A percentile compares a stretch with the other conserved stretches of the same genome.
phyloP scores from a whole-genome alignment of 305 asterid species.

The Withania somnifera region DNA sequence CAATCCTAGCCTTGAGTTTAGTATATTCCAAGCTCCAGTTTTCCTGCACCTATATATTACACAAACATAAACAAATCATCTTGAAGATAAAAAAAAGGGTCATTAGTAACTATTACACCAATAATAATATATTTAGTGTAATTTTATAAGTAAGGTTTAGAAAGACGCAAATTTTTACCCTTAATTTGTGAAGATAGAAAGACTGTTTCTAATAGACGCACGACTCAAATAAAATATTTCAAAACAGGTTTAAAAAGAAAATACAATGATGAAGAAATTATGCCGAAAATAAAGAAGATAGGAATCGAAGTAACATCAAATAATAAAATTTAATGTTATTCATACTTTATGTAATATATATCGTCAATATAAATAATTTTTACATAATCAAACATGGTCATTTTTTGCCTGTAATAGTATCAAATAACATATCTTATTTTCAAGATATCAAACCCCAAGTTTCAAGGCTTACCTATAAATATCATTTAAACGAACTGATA shows the following conservation, averaged over 20 bases:
- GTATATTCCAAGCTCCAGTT: constrained; percentile 28
- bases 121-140: neutral
- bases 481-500: neutral
- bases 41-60: constrained; percentile 6
- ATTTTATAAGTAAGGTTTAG: fast-evolving
- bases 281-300: too few species aligned
- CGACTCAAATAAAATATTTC: too few species aligned
- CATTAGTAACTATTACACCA: neutral
- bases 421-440: neutral
- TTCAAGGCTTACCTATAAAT: neutral
- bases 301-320: neutral
- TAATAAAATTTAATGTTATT: too few species aligned
- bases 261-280: too few species aligned
- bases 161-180: neutral
- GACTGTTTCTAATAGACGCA: neutral
- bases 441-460: neutral
- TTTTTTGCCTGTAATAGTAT: neutral
- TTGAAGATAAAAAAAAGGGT: neutral
- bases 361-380: neutral
- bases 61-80: neutral
- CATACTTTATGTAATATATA: too few species aligned
- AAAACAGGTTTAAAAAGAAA: too few species aligned
- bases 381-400: neutral
- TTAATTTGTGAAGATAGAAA: neutral
- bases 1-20: constrained; percentile 33